These are phyloP conservation scores for Sphagnum tenellum DNA, from an alignment of 225 moss, liverwort and hornwort genomes.

Conservation along the genomic window DNA sequence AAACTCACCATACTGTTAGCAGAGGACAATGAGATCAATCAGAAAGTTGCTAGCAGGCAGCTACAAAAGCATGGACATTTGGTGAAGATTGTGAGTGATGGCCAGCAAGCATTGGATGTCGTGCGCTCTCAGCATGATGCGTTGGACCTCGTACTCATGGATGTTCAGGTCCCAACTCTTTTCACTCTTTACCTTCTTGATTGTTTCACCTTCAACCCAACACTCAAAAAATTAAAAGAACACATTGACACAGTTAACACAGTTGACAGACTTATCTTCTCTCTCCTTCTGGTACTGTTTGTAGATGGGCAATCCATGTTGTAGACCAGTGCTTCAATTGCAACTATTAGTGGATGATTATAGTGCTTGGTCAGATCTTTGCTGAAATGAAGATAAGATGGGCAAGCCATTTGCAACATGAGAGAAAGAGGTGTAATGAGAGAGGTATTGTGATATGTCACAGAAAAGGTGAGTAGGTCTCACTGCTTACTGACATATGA, in stretches of 20 bases:
- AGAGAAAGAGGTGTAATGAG: not conserved
- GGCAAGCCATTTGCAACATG: not conserved
- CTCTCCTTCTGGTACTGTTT: not conserved
- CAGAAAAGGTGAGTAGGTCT: no score
- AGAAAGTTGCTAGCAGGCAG: constrained; percentile 72
- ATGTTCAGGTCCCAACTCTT: constrained; percentile 48
- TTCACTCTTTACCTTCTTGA: not conserved
- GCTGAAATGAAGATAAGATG: not conserved
- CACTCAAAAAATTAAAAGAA: not conserved
- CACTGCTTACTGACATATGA: not conserved
- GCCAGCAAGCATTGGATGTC: constrained; percentile 60
- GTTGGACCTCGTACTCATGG: constrained; percentile 86
- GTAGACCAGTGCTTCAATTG: no score
- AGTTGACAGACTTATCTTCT: not conserved
- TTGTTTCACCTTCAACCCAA: not conserved
- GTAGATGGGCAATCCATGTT: no score
- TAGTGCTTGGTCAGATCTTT: not conserved
- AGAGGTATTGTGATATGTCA: no score
- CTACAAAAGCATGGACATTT: constrained; percentile 68
- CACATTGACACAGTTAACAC: not conserved
- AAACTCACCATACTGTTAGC: constrained; percentile 12
- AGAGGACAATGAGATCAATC: constrained; percentile 81
- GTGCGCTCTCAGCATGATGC: constrained; percentile 34
- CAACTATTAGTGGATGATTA: not conserved
- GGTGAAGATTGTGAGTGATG: constrained; percentile 73